phyloP scores from a whole-genome alignment of 2,329 filamentous ascomycete genomes.

The Tolypocladium album region DNA sequence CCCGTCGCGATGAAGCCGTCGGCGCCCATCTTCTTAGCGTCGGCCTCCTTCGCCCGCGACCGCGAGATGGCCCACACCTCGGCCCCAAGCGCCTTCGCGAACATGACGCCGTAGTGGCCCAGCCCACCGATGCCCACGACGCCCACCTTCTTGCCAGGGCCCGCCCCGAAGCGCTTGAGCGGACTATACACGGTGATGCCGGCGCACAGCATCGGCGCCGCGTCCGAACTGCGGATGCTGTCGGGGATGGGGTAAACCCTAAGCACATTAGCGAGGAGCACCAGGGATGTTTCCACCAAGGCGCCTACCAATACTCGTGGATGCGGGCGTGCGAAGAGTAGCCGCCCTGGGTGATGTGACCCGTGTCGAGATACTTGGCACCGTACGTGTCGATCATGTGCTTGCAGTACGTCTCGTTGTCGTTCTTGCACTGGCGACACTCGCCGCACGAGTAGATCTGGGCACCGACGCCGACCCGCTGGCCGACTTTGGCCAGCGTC shows the following conservation, averaged over 20 bases:
- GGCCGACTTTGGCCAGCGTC: conserved; percentile 39
- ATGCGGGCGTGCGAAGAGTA: conserved; percentile 26
- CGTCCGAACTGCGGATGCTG: conserved; percentile 47
- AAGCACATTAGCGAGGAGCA: conserved; percentile 3
- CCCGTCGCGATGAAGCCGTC: conserved; percentile 48
- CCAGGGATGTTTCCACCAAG: background rate
- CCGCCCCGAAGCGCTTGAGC: conserved; percentile 62
- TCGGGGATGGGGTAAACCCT: conserved; percentile 68
- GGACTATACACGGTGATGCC: conserved; percentile 74
- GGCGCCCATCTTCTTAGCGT: conserved; percentile 48
- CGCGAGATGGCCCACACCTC: conserved; percentile 53
- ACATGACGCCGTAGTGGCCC: conserved; percentile 61
- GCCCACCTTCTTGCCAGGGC: conserved; percentile 69
- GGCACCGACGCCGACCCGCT: conserved; percentile 49
- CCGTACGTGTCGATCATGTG: conserved; percentile 37
- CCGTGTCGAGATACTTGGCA: conserved; percentile 35
- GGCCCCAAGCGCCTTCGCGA: conserved; percentile 55
- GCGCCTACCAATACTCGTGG: conserved; percentile 30
- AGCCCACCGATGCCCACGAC: conserved; percentile 65
- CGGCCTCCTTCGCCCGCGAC: conserved; percentile 47
- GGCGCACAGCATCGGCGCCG: conserved; percentile 76
- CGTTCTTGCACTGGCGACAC: conserved; percentile 27
- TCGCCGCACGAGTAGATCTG: conserved; percentile 42
- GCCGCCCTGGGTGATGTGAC: conserved; percentile 50
- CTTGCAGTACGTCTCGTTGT: conserved; percentile 30